Evolutionary conservation across 768 basidiomycete species (phyloP).

Genomic region (Tricholoma flavovirens): DNA sequence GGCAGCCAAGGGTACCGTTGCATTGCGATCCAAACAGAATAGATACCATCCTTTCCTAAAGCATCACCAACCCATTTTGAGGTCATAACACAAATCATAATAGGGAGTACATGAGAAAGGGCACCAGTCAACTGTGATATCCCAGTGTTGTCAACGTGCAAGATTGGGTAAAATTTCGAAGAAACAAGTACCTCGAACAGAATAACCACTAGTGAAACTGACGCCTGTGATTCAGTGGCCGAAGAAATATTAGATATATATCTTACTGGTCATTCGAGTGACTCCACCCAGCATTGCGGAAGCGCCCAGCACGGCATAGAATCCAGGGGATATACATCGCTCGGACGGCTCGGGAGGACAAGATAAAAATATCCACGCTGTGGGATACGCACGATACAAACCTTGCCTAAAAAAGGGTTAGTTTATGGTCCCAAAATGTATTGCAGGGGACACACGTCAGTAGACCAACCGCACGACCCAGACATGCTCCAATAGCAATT

Average conservation of each 20-base stretch:
- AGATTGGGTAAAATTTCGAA: background rate
- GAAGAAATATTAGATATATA: background rate
- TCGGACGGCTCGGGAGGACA: slow-evolving; percentile 69
- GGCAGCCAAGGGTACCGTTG: slow-evolving; percentile 68
- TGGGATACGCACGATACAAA: slow-evolving; percentile 58
- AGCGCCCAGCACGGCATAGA: slow-evolving; percentile 74
- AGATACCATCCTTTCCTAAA: slow-evolving; percentile 63
- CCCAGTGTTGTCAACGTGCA: background rate
- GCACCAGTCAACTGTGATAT: slow-evolving; percentile 66
- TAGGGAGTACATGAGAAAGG: slow-evolving; percentile 73
- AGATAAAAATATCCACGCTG: slow-evolving; percentile 62
- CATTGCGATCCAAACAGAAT: slow-evolving; percentile 68
- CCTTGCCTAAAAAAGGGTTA: slow-evolving; percentile 45
- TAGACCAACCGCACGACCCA: slow-evolving; percentile 66
- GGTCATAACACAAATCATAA: slow-evolving; percentile 76
- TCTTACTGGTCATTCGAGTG: slow-evolving; percentile 69
- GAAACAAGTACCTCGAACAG: slow-evolving; percentile 52
- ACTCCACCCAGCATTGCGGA: slow-evolving; percentile 74
- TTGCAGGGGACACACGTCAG: slow-evolving; percentile 42
- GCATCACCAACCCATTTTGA: slow-evolving; percentile 76
- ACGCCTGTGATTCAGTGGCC: background rate
- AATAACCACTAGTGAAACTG: slow-evolving; percentile 73
- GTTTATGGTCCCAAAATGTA: background rate
- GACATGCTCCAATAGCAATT: slow-evolving; percentile 67
- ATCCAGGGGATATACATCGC: slow-evolving; percentile 67